Percentiles rank a stretch among this genome's conserved stretches.
Evolutionary conservation across 345 rosid species (phyloP).

Genomic region (Syzygium jambos): DNA sequence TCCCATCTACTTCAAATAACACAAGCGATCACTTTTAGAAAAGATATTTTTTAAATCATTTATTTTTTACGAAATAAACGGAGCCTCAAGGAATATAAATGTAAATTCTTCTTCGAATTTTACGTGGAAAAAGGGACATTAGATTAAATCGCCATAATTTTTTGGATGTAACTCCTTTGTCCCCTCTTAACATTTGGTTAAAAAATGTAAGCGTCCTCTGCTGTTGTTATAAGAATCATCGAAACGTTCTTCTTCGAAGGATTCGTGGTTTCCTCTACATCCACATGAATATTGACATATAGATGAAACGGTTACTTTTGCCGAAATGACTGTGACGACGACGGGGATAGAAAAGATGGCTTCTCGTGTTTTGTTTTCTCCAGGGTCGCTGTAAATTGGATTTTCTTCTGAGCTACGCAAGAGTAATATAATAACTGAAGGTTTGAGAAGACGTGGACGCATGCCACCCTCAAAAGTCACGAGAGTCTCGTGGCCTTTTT

Average conservation of each 20-base stretch:
- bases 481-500: background rate
- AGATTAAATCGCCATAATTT: too few species aligned
- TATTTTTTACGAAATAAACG: too few species aligned
- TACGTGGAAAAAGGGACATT: too few species aligned
- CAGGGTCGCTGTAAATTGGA: rapidly evolving
- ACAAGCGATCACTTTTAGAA: too few species aligned
- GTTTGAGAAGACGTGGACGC: too few species aligned
- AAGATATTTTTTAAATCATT: too few species aligned
- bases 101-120: background rate
- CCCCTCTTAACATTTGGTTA: too few species aligned
- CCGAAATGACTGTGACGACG: background rate
- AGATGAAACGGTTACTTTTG: background rate
- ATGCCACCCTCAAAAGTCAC: background rate
- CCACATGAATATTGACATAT: background rate
- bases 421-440: background rate
- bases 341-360: background rate
- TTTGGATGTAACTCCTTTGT: too few species aligned
- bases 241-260: background rate
- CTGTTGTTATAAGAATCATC: background rate
- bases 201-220: background rate
- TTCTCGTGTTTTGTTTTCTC: background rate
- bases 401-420: background rate
- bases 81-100: background rate
- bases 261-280: background rate
- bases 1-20: too few species aligned